phyloP scores from a whole-genome alignment of 2,329 filamentous ascomycete genomes.

The Didymellaceae sp. region DNA sequence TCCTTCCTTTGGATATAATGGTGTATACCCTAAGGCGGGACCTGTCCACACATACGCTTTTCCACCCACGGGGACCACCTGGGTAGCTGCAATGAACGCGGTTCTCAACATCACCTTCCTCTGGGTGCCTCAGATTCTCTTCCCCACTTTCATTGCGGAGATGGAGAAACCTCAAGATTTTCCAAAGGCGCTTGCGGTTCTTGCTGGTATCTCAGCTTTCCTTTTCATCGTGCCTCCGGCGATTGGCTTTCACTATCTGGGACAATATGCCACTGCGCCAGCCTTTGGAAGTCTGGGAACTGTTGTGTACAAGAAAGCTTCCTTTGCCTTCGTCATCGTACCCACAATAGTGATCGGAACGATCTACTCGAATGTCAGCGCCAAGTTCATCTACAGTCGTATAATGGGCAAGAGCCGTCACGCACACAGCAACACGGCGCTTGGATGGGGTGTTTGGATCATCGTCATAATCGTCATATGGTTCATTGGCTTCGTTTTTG shows the following conservation, averaged over 20 bases:
- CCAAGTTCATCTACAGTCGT: constrained; percentile 88
- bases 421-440: constrained; percentile 77
- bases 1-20: constrained; percentile 62
- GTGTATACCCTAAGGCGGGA: constrained; percentile 63
- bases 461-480: constrained; percentile 75
- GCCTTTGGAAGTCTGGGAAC: constrained; percentile 84
- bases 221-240: constrained; percentile 84
- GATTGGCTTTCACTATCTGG: constrained; percentile 83
- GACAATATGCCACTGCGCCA: constrained; percentile 84
- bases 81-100: constrained; percentile 80
- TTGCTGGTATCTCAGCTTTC: constrained; percentile 84
- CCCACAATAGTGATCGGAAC: constrained; percentile 91
- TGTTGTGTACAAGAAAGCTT: constrained; percentile 78
- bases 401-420: constrained; percentile 80
- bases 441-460: constrained; percentile 82
- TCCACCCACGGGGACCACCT: constrained; percentile 73
- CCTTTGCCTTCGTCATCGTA: constrained; percentile 93
- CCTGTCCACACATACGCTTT: constrained; percentile 71
- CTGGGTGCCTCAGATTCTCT: constrained; percentile 91
- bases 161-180: constrained; percentile 85
- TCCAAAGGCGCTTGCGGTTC: constrained; percentile 87
- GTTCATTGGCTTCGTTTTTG: constrained; percentile 84
- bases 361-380: constrained; percentile 85
- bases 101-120: constrained; percentile 96
- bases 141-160: constrained; percentile 93